Conservation (phyloP, 2,329 filamentous ascomycete genomes). For the Aspergillus novoparasiticus region DNA sequence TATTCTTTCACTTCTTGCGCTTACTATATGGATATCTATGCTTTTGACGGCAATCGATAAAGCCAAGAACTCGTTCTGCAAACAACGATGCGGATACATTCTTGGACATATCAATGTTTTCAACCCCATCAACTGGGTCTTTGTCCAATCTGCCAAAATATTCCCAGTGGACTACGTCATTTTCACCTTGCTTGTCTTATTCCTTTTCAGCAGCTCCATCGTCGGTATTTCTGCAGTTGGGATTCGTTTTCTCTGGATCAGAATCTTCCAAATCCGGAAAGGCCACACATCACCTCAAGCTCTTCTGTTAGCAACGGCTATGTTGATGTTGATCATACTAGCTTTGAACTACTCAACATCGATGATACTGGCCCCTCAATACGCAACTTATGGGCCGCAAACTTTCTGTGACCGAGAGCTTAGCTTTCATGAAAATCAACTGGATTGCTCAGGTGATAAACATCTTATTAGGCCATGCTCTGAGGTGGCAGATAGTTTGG, state of each 20-base stretch:
- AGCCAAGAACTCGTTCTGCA: slow-evolving; percentile 91
- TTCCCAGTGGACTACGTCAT: slow-evolving; percentile 94
- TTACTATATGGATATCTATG: slow-evolving; percentile 88
- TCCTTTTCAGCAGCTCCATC: slow-evolving; percentile 87
- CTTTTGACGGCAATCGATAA: slow-evolving; percentile 95
- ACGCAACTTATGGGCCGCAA: slow-evolving; percentile 90
- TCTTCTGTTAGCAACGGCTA: slow-evolving; percentile 83
- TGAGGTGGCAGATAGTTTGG: slow-evolving; percentile 69
- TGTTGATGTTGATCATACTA: slow-evolving; percentile 85
- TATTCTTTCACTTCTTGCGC: slow-evolving; percentile 70
- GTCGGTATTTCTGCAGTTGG: slow-evolving; percentile 83
- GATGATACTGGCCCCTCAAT: slow-evolving; percentile 94
- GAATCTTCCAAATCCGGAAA: slow-evolving; percentile 86
- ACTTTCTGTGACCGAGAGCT: slow-evolving; percentile 82
- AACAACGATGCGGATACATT: slow-evolving; percentile 87
- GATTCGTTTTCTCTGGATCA: slow-evolving; percentile 95
- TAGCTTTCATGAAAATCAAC: slow-evolving; percentile 63
- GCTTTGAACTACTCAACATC: slow-evolving; percentile 91
- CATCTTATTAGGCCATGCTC: slow-evolving; percentile 80
- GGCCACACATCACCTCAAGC: slow-evolving; percentile 90
- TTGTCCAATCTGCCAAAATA: slow-evolving; percentile 76
- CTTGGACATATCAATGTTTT: slow-evolving; percentile 86
- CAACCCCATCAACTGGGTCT: slow-evolving; percentile 90
- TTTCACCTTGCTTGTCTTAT: slow-evolving; percentile 78
- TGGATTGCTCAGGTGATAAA: slow-evolving; percentile 69